Base-by-base conservation (phyloP, 768 basidiomycete species). In the Coprinopsis sp. region DNA sequence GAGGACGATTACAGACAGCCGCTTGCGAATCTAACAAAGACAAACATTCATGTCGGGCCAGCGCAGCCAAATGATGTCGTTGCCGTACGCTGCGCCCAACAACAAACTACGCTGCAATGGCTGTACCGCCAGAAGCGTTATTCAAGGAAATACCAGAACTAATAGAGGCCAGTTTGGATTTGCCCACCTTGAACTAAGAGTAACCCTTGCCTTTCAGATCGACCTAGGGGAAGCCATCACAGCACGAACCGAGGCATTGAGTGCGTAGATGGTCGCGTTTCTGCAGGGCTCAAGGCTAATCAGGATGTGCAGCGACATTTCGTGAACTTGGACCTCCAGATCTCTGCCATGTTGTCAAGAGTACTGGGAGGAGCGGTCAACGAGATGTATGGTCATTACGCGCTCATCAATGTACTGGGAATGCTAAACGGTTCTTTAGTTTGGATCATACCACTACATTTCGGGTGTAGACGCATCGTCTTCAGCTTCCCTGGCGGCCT, bases 381-480 rank as follows among this genome's bases (percentile, higher is more conserved):
- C 87, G 90, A 62, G 94, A 98, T 65, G 94, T 94, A 51, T 56
- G 87, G 18, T 76, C n/a, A 7, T 24, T 46, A 34, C 27, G 46
- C n/a, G 30, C 33, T 18, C 23, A 11, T 30, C 33, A 21, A 28
- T 37, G 41, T 33, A 25, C 45, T 58, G 24, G n/a, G n/a, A n/a
- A n/a, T n/a, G n/a, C n/a, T n/a, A 23, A 51, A 38, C 19, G 44
- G 28, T 24, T 33, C 14, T 31, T 21, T 57, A 96, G 93, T 73
- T 91, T 49, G 91, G 92, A 30, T 97, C 95, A 28, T 98, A 97
- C 64, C 96, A 99, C 67, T 97, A 91, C 57, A 80, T 96, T 48
- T 99, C 96, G 0, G 95, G 96, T n/a, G 91, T 99, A 43, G 96
- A 99, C 64, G 92, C 95, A 1, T 97, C 93, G 14, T 96, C 95